A percentile compares a stretch with the other conserved stretches of the same genome.
Evolutionary conservation across 73 alveolate genomes (phyloP).

Genomic region (Paramecium pentaurelia): DNA sequence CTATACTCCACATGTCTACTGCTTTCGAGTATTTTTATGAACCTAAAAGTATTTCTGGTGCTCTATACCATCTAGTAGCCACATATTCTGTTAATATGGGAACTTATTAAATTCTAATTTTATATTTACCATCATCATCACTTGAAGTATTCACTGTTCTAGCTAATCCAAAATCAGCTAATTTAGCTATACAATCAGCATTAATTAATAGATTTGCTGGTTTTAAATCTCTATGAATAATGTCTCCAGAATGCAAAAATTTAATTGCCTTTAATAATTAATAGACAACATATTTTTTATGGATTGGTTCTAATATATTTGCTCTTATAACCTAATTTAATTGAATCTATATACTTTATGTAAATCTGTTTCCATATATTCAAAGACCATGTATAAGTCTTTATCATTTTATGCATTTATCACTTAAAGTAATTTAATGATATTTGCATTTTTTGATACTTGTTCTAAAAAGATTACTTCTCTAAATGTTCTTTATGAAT

Average conservation of each 20-base stretch:
- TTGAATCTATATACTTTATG: conserved; percentile 67
- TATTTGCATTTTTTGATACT: conserved; percentile 12
- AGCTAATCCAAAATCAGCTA: conserved; percentile 91
- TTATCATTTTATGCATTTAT: conserved; percentile 53
- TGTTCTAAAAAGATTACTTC: conserved; percentile 72
- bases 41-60: conserved; percentile 77
- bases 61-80: conserved; percentile 87
- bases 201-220: conserved; percentile 89
- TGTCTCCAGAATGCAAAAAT: conserved; percentile 74
- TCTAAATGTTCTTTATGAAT: conserved; percentile 95
- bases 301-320: conserved; percentile 84
- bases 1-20: conserved; percentile 79
- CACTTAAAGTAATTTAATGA: not conserved
- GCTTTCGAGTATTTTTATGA: conserved; percentile 57
- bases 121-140: conserved; percentile 61
- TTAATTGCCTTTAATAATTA: conserved; percentile 79
- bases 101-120: not conserved
- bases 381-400: conserved; percentile 83
- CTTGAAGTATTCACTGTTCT: conserved; percentile 73
- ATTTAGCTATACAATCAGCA: conserved; percentile 82
- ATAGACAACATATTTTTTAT: conserved; percentile 82
- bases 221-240: conserved; percentile 79
- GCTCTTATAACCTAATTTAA: conserved; percentile 68
- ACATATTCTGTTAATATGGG: conserved; percentile 71
- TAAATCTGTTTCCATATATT: conserved; percentile 88